Evolutionary conservation across 495 filamentous ascomycete species (phyloP).

Genomic region (Extremus antarcticus): DNA sequence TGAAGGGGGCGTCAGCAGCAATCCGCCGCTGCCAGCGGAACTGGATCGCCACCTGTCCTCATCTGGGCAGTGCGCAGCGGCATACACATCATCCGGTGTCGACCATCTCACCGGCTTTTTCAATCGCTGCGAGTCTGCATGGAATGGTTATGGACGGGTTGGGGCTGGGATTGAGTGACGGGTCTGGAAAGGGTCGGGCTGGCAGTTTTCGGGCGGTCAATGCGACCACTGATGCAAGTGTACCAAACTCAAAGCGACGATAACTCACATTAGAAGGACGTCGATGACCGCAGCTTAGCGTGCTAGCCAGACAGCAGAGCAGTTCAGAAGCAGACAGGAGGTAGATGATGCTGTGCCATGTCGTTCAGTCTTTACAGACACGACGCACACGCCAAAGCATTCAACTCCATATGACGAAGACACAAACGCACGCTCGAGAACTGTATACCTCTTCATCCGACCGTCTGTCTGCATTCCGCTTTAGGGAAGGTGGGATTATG

Average conservation of each 20-base stretch:
- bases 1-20: no score
- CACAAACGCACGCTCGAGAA: not conserved
- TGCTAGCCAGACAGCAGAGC: constrained; percentile 16
- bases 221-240: not conserved
- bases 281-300: constrained; percentile 17
- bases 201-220: not conserved
- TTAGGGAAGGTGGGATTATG: not conserved
- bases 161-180: not conserved
- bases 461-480: not conserved
- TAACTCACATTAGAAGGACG: not conserved
- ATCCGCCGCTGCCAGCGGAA: no score
- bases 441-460: not conserved
- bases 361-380: not conserved
- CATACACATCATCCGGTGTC: not conserved
- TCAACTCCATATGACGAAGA: constrained; percentile 2
- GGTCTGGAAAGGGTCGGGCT: not conserved
- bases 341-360: constrained; percentile 10
- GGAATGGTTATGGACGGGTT: not conserved
- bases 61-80: no score
- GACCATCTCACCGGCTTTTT: not conserved
- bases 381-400: not conserved
- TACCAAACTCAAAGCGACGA: not conserved
- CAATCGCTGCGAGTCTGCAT: not conserved
- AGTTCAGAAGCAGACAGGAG: constrained; percentile 17
- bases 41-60: no score